Base-by-base conservation (phyloP, 176 grass and related monocot species). In the Thinopyrum elongatum region DNA sequence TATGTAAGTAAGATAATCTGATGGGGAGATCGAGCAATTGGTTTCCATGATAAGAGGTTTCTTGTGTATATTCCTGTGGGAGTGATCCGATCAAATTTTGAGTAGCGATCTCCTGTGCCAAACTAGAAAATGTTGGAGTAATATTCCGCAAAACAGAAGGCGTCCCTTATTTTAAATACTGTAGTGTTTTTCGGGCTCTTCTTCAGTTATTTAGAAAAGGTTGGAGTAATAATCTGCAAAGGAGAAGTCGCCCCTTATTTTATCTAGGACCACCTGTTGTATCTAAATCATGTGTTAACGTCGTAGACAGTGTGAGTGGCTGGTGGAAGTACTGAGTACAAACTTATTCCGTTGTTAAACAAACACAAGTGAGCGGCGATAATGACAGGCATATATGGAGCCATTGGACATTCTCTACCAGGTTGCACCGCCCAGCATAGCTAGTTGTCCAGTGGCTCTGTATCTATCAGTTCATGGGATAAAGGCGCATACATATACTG, bases 241-340 rank as follows among this genome's bases (percentile, higher is more conserved):
- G 13, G 21, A 1, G 68, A 70, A 23, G 2, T 23, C 34, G 30
- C 21, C 17, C 1, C 31, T 9, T 70, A 19, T 11, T 70, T 69
- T 46, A 14, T 41, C 29, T 31, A 87, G 27, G n/a, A 22, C n/a
- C 16, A 62, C 35, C 28, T 79, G 23, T 42, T 42, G 68, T 80
- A 22, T 12, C 76, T 62, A 39, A 76, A 68, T 53, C 46, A 76
- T 71, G 4, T 33, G 10, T 31, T 25, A 17, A 15, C 30, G 0
- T 86, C 25, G 78, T 86, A 23, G 25, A 17, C 7, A 28, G 62
- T 77, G 59, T 11, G 51, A 77, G 29, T 57, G 77, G 63, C n/a
- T 82, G 85, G 86, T 85, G 90, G 77, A 71, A 84, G 19, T 39
- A 88, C 49, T 85, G 63, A 85, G 55, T 72, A n/a, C 30, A 62